These are phyloP conservation scores for Haplosporangium sp. DNA, from an alignment of 371 early-diverging fungal species.

Conservation along the genomic window DNA sequence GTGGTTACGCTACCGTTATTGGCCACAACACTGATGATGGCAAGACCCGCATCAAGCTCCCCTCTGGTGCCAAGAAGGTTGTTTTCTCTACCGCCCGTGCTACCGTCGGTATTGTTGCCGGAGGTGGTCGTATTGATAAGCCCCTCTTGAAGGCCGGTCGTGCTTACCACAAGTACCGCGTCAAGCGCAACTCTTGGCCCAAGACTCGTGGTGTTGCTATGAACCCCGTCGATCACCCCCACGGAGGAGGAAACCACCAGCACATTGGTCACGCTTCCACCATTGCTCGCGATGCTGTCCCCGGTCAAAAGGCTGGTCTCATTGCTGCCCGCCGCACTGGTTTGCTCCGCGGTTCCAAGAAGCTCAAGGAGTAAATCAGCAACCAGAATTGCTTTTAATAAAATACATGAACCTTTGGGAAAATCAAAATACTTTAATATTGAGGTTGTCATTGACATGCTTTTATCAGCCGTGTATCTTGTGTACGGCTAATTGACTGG, in stretches of 20 bases:
- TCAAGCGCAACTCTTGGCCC: constrained; percentile 99
- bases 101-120: constrained; percentile 98
- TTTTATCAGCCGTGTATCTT: background rate
- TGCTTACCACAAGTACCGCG: constrained; percentile 98
- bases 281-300: constrained; percentile 93
- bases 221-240: constrained; percentile 94
- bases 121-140: constrained; percentile 99
- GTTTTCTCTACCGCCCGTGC: constrained; percentile 94
- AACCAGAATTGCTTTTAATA: constrained; percentile 27
- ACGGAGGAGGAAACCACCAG: constrained; percentile 99
- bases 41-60: constrained; percentile 95
- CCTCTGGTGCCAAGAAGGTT: constrained; percentile 99
- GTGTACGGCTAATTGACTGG: background rate
- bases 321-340: constrained; percentile 99
- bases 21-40: constrained; percentile 98
- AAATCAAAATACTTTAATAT: background rate
- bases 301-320: constrained; percentile 99
- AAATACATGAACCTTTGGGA: constrained; percentile 27
- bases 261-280: constrained; percentile 99
- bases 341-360: constrained; percentile 98
- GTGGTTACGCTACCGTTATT: constrained; percentile 99
- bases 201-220: constrained; percentile 99
- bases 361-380: constrained; percentile 71
- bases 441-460: too few species aligned
- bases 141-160: constrained; percentile 99